phyloP scores from a whole-genome alignment of 2,329 filamentous ascomycete species.

The Coniochaeta pulveracea region DNA sequence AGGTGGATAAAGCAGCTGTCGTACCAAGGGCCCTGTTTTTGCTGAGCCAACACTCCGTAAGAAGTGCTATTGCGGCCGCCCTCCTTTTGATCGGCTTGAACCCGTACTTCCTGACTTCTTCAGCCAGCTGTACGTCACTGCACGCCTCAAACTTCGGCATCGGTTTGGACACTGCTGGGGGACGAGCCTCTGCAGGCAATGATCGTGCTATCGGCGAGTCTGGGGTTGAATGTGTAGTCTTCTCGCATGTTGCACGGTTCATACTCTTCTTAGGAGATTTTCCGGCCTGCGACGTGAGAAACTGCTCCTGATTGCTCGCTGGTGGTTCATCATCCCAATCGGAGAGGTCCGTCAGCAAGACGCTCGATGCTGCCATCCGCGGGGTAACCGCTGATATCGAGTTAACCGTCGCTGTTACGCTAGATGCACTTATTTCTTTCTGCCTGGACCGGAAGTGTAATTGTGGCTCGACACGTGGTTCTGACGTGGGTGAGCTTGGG shows the following conservation, averaged over 20 bases:
- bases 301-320: constrained; percentile 20
- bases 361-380: no score
- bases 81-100: constrained; percentile 64
- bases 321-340: constrained; percentile 15
- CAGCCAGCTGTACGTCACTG: constrained; percentile 51
- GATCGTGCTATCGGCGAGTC: no score
- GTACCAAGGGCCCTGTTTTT: constrained; percentile 24
- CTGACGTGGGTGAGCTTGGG: constrained; percentile 1
- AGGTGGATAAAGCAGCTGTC: constrained; percentile 9
- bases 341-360: background rate
- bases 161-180: no score
- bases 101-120: constrained; percentile 51
- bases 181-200: no score
- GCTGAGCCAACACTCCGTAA: constrained; percentile 61
- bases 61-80: constrained; percentile 55
- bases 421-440: background rate
- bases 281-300: constrained; percentile 11
- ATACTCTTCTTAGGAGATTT: constrained; percentile 6
- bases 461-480: background rate
- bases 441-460: background rate
- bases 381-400: no score
- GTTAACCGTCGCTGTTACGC: background rate
- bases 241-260: no score
- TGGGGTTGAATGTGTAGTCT: no score
- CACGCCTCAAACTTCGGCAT: constrained; percentile 49